Base-by-base conservation (phyloP, 2,329 filamentous ascomycete genomes). In the Metarhizium anisopliae region DNA sequence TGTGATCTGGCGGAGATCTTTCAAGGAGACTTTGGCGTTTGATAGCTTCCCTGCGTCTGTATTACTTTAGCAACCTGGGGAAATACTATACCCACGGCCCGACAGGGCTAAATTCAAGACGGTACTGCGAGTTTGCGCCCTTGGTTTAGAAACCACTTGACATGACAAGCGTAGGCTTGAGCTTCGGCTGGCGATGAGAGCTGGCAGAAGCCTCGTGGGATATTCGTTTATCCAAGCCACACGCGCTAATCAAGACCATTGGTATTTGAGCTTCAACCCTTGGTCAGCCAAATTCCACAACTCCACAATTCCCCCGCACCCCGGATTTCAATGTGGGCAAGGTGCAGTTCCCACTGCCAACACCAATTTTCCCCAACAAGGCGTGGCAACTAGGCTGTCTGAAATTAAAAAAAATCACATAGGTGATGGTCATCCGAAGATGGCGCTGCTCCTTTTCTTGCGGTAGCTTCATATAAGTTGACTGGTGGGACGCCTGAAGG, bases 1-100 rank as follows among this genome's bases (percentile, higher is more conserved):
- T 78, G 80, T 38, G 82, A 83, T 56, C 71, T 85, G 52, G 74
- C 76, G 0, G 81, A 83, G 59, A 74, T 82, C 71, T 68, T 70
- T 60, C 64, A 67, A 53, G 67, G 70, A 30, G 71, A 74, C 30
- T 75, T 72, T 63, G 69, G 72, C 18, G 59, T 61, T 59, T 68
- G 55, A 63, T 43, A 25, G 43, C 43, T 58, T 55, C 10, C 40
- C 8, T 6, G 25, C 20, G 20, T 10, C 43, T 4, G 7, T 29
- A 18, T 47, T 25, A 3, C 43, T 47, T 25, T 25, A 47, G 43
- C 43, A 47, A 47, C n/a, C 5, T 47, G 20, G 43, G 43, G n/a
- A 47, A 47, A 47, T 47, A 25, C 7, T 47, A 47, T 47, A 47
- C 18, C 43, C 43, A 47, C 43, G 43, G 43, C 20, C 43, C 43